Base-by-base conservation (phyloP, 1,139 yeast species). In the Debaryomycetaceae sp. region DNA sequence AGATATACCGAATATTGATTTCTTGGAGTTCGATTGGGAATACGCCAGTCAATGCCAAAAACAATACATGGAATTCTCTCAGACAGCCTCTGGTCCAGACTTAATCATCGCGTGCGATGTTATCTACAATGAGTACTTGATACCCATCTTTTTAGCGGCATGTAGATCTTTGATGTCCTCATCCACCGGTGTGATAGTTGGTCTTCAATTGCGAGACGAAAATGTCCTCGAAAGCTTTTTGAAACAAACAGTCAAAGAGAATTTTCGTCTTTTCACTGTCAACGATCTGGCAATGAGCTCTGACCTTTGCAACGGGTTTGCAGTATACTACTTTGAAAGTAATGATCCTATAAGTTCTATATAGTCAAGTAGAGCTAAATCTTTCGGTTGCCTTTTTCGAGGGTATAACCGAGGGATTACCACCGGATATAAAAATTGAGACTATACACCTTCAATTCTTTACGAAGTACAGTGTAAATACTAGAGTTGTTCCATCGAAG, bases 11-110 rank as follows among this genome's bases (percentile, higher is more conserved):
- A 39, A 43, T 6, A 60, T 82, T 6, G 76, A 75, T 31, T 75
- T 75, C 1, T 56, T 72, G 5, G 85, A 78, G 48, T 78, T 70
- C 49, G 91, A 85, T 57, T 85, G 93, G 93, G 91, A 85, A 51
- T 51, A 65, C 14, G 57, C 69, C 0, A 76, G 70, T 0, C 53
- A 50, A 6, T 80, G 77, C 0, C 13, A 57, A 17, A 42, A 48
- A 33, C 59, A 63, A 33, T 57, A 66, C 34, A 36, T 50, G 5
- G 49, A 56, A 5, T 17, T 48, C 6, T 38, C 42, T 4, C 43
- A 39, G 1, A 36, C 45, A 4, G 39, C 34, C 1, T 27, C 33
- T 1, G 38, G 33, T 1, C 76, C 80, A 0, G 80, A 78, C 48
- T 54, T 79, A 17, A 65, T 85, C 4, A 55, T 85, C 13, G 87